Base-by-base conservation (phyloP, 2,329 filamentous ascomycete species). In the Coniella lustricola region DNA sequence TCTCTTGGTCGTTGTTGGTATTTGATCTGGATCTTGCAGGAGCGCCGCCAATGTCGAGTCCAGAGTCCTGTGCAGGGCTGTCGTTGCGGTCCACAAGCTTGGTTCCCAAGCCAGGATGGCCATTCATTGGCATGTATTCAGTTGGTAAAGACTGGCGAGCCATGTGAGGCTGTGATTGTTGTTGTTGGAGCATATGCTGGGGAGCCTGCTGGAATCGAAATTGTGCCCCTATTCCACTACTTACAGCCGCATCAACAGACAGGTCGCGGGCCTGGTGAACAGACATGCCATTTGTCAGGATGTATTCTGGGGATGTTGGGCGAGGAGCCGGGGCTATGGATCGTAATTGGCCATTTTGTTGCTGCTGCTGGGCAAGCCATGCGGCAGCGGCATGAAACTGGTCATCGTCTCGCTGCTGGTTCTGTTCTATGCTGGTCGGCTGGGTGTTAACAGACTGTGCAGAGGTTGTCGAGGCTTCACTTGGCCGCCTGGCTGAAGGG, bases 1-100 rank as follows among this genome's bases (percentile, higher is more conserved):
- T 82, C 64, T 91, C 87, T 50, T 86, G 74, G 64, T 90, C 87
- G 58, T 90, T 90, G 55, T 87, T 88, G 3, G 85, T 85, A 54
- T 81, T 89, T 14, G 84, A 82, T 42, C 82, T 76, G 22, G 78
- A 74, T 22, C 78, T 73, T 63, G 79, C 84, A 31, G 75, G 67
- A 34, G 74, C 72, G 21, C 66, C 66, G 14, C 64, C 59, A 7
- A 67, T 61, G 10, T 70, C 71, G 2, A 67, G 64, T 50, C 77
- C 60, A 3, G 76, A 75, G 48, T 82, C 76, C 16, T 64, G 72
- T 12, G 82, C 79, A 10, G 81, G 76, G 38, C 74, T 72, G 22
- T 77, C 76, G 39, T 82, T 79, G 41, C 75, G 73, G 48, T 82
- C 79, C 56, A 81, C 60, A 67, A 83, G 71, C 57, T 82, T 78